Evolutionary conservation across 2,329 filamentous ascomycete genomes (phyloP).

Genomic region (Conoideocrella luteorostrata): DNA sequence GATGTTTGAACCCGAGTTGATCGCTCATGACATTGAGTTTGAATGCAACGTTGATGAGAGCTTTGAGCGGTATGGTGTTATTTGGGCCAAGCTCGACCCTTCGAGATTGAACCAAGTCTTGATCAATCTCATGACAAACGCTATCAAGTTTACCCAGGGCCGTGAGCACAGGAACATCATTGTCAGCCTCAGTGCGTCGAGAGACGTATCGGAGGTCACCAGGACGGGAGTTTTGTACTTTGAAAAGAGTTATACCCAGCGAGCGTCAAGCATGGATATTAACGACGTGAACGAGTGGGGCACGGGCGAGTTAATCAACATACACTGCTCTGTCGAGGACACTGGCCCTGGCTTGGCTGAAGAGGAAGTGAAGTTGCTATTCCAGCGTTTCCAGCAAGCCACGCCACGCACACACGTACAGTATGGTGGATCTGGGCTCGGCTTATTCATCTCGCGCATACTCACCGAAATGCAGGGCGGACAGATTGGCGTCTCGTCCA

Average conservation of each 20-base stretch:
- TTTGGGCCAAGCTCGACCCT: slow-evolving; percentile 71
- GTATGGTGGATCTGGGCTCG: slow-evolving; percentile 64
- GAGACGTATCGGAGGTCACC: slow-evolving; percentile 36
- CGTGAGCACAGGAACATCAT: slow-evolving; percentile 54
- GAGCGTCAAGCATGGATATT: slow-evolving; percentile 31
- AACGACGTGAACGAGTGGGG: slow-evolving; percentile 62
- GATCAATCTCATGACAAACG: slow-evolving; percentile 68
- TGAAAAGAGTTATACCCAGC: slow-evolving; percentile 34
- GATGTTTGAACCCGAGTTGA: slow-evolving; percentile 73
- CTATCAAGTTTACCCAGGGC: slow-evolving; percentile 59
- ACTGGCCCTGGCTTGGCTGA: slow-evolving; percentile 61
- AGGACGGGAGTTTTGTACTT: slow-evolving; percentile 40
- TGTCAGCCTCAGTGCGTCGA: slow-evolving; percentile 59
- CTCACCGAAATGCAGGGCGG: slow-evolving; percentile 72
- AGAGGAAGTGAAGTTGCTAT: slow-evolving; percentile 60
- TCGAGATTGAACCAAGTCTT: slow-evolving; percentile 67
- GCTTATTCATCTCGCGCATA: slow-evolving; percentile 70
- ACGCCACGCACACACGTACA: slow-evolving; percentile 64
- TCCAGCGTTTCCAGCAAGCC: slow-evolving; percentile 63
- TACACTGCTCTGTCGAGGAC: slow-evolving; percentile 67
- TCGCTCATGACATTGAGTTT: slow-evolving; percentile 65
- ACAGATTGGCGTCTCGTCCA: slow-evolving; percentile 66
- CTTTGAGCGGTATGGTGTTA: slow-evolving; percentile 56
- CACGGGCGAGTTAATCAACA: slow-evolving; percentile 60
- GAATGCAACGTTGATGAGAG: slow-evolving; percentile 63